Conservation (phyloP, 345 rosid species). For the Citrus cavaleriei region DNA sequence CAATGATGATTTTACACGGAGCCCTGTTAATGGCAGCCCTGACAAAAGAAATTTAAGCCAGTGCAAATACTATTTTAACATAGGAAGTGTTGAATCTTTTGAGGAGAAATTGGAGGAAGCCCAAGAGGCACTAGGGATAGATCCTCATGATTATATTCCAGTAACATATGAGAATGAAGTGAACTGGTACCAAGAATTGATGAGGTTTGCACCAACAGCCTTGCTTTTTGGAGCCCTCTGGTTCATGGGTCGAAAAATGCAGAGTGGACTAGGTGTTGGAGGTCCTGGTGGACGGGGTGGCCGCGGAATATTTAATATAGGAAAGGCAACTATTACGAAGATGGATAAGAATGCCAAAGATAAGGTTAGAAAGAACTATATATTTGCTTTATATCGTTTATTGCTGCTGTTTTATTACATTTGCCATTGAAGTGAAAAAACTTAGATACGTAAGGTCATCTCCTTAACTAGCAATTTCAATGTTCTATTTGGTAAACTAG, state of each 20-base stretch:
- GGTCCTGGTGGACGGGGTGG: constrained; percentile 45
- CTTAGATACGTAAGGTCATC: not conserved
- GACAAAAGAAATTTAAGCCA: constrained; percentile 23
- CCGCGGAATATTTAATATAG: constrained; percentile 45
- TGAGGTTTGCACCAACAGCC: constrained; percentile 40
- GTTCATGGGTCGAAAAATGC: constrained; percentile 35
- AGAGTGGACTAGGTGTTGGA: constrained; percentile 40
- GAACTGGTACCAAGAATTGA: constrained; percentile 34
- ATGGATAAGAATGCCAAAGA: constrained; percentile 46
- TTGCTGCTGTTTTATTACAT: constrained; percentile 1
- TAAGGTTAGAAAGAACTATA: constrained; percentile 28
- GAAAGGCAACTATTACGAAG: constrained; percentile 42
- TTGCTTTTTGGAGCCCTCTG: constrained; percentile 32
- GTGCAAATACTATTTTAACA: constrained; percentile 36
- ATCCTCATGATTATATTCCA: constrained; percentile 42
- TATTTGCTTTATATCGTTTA: not conserved
- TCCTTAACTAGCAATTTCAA: constrained; percentile 1
- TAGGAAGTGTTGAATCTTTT: constrained; percentile 50
- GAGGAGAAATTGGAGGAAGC: constrained; percentile 58
- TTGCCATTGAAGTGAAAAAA: not conserved
- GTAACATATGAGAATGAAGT: constrained; percentile 37
- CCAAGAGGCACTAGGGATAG: constrained; percentile 37
- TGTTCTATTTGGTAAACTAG: constrained; percentile 20
- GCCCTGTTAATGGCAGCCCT: constrained; percentile 20
- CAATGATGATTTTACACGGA: constrained; percentile 19